Percentiles rank a stretch among this genome's conserved stretches.
Evolutionary conservation across 1,284 basidiomycete species (phyloP).

Genomic region (Mycena citricolor): DNA sequence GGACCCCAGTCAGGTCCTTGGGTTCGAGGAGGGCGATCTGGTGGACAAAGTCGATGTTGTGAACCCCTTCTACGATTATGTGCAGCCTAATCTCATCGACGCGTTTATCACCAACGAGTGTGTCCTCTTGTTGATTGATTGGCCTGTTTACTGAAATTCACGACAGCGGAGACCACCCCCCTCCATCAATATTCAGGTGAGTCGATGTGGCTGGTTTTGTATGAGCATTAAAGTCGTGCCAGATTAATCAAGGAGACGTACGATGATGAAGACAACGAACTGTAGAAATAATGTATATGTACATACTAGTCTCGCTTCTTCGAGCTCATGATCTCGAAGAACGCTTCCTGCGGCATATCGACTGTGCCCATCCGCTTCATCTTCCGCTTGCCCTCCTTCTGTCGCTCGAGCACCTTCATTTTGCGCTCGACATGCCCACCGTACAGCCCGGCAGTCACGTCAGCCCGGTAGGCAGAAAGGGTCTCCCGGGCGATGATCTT

Average conservation of each 20-base stretch:
- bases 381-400: slow-evolving; percentile 86
- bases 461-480: slow-evolving; percentile 84
- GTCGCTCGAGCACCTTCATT: slow-evolving; percentile 89
- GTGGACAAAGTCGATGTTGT: slow-evolving; percentile 87
- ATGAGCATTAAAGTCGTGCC: slow-evolving; percentile 22
- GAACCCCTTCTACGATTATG: slow-evolving; percentile 94
- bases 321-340: slow-evolving; percentile 77
- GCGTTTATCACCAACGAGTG: slow-evolving; percentile 97
- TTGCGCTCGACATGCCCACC: slow-evolving; percentile 90
- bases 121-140: slow-evolving; percentile 35
- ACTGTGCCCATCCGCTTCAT: slow-evolving; percentile 88
- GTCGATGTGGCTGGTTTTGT: slow-evolving; percentile 20
- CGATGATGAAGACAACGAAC: slow-evolving; percentile 85
- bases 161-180: slow-evolving; percentile 85
- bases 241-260: slow-evolving; percentile 89
- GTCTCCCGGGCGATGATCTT: slow-evolving; percentile 91
- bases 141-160: slow-evolving; percentile 1
- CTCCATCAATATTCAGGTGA: slow-evolving; percentile 85
- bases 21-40: slow-evolving; percentile 75
- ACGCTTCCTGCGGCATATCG: slow-evolving; percentile 88
- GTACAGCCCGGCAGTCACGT: slow-evolving; percentile 94
- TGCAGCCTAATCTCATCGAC: slow-evolving; percentile 88
- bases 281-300: slow-evolving; percentile 35
- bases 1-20: slow-evolving; percentile 80
- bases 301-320: slow-evolving; percentile 38